A percentile compares a stretch with the other conserved stretches of the same genome.
These are phyloP conservation scores for Petunia axillaris DNA, from an alignment of 257 asterid species.

Conservation along the genomic window DNA sequence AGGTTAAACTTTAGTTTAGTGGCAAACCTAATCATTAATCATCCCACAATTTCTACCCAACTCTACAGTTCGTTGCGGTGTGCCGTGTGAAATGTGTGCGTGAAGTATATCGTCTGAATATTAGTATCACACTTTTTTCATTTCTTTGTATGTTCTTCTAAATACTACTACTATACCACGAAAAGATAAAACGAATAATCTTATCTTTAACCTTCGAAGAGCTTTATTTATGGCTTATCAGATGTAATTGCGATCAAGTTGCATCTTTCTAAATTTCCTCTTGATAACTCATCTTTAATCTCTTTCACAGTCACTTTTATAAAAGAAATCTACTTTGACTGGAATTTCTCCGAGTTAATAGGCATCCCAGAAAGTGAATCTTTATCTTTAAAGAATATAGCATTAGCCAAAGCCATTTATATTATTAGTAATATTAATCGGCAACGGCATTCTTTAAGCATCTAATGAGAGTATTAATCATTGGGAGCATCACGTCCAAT, in stretches of 20 bases:
- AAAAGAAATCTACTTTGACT: background rate
- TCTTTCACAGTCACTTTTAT: background rate
- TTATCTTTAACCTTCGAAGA: background rate
- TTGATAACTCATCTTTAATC: background rate
- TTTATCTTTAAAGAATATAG: background rate
- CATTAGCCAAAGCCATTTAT: too few species aligned
- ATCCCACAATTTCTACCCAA: too few species aligned
- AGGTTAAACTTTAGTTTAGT: constrained; percentile 29
- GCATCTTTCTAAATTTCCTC: constrained; percentile 18
- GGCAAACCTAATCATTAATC: constrained; percentile 35
- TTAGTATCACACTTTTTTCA: too few species aligned
- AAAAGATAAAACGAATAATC: background rate
- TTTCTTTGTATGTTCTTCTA: too few species aligned
- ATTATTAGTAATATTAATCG: too few species aligned
- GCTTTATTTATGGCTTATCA: background rate
- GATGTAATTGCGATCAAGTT: constrained; percentile 12
- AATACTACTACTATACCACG: too few species aligned
- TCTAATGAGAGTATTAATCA: background rate
- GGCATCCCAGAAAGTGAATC: constrained; percentile 33
- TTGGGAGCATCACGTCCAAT: background rate
- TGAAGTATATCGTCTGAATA: too few species aligned
- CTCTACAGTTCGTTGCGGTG: background rate
- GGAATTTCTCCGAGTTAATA: background rate
- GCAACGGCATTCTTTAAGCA: background rate
- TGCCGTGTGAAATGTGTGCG: background rate